Percentiles rank a stretch among this genome's conserved stretches.
phyloP scores from a whole-genome alignment of 2,329 filamentous ascomycete genomes.

The Elsinoe ampelina region DNA sequence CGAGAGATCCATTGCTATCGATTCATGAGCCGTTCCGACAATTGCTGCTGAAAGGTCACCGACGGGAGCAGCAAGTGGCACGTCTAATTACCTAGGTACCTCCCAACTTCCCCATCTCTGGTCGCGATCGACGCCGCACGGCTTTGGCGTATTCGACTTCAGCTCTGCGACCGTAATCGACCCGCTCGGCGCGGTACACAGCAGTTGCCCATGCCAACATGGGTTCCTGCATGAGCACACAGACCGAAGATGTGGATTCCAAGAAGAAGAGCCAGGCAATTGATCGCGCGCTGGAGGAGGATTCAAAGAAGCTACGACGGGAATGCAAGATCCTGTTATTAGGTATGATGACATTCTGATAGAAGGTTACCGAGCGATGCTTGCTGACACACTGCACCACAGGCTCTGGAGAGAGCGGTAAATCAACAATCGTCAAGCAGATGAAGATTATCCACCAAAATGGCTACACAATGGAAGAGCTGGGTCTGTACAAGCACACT shows the following conservation, averaged over 20 bases:
- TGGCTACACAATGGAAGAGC: constrained; percentile 88
- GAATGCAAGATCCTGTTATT: constrained; percentile 98
- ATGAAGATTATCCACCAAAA: constrained; percentile 99
- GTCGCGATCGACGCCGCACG: background rate
- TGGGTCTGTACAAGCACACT: constrained; percentile 87
- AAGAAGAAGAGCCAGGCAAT: constrained; percentile 97
- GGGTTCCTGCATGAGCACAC: constrained; percentile 90
- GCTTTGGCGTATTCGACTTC: background rate
- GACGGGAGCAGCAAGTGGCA: background rate
- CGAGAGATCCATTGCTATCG: background rate
- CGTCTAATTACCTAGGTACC: background rate
- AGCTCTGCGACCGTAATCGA: background rate
- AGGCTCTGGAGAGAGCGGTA: constrained; percentile 98
- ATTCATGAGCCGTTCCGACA: constrained; percentile 3
- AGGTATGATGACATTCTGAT: constrained; percentile 49
- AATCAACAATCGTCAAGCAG: constrained; percentile 98
- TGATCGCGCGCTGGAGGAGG: constrained; percentile 86
- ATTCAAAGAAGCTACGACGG: constrained; percentile 80
- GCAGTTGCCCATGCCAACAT: constrained; percentile 41
- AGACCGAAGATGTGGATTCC: constrained; percentile 76
- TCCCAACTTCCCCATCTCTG: background rate
- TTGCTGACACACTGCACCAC: constrained; percentile 16
- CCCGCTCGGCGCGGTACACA: constrained; percentile 4
- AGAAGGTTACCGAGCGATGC: background rate
- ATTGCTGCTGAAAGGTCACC: background rate